Conservation (phyloP, 352 stramenopile genomes). For the Thraustochytrium sp. region DNA sequence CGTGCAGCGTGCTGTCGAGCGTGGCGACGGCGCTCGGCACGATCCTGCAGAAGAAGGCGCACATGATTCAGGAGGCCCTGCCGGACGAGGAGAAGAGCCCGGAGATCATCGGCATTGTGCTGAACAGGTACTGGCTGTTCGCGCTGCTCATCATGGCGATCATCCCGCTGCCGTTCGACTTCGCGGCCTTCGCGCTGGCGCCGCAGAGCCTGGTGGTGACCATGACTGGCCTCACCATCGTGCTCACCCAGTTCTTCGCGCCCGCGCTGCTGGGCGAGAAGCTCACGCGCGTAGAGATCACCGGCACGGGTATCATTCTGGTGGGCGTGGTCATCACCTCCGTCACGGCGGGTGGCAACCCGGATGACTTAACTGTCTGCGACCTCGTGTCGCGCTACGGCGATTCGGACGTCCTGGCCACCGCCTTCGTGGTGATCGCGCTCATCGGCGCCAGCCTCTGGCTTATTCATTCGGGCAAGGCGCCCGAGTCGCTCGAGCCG, state of each 20-base stretch:
- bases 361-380: neutral
- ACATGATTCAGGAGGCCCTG: slow-evolving; percentile 9
- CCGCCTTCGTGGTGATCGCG: neutral
- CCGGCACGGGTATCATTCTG: slow-evolving; percentile 17
- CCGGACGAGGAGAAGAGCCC: slow-evolving; percentile 24
- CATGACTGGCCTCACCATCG: slow-evolving; percentile 24
- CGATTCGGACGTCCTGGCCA: neutral
- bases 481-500: neutral
- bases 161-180: slow-evolving; percentile 34
- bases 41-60: slow-evolving; percentile 39
- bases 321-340: neutral
- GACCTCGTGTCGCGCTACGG: slow-evolving; percentile 12
- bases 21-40: slow-evolving; percentile 18
- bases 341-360: neutral
- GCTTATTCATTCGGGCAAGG: neutral
- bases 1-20: neutral
- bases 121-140: slow-evolving; percentile 28
- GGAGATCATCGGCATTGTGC: slow-evolving; percentile 29
- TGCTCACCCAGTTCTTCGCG: neutral
- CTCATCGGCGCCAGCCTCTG: neutral
- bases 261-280: neutral
- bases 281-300: neutral
- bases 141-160: slow-evolving; percentile 12
- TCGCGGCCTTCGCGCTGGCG: slow-evolving; percentile 15
- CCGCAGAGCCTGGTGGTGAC: slow-evolving; percentile 10